These are phyloP conservation scores for Excoecaria cochinchinensis DNA, from an alignment of 345 rosid genomes.

Conservation along the genomic window DNA sequence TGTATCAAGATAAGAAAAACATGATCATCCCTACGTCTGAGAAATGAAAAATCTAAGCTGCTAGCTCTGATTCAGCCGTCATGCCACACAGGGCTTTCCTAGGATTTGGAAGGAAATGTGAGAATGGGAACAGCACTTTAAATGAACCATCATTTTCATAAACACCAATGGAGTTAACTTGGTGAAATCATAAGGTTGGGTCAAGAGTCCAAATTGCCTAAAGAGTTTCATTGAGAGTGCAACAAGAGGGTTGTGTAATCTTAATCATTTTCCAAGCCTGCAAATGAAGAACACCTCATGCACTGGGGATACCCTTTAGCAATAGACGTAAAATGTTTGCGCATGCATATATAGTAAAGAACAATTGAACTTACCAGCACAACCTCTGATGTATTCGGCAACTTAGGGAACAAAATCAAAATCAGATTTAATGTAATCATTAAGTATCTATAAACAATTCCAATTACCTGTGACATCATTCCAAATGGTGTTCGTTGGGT, in stretches of 20 bases:
- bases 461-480: constrained; percentile 74
- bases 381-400: neutral
- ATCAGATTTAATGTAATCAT: neutral
- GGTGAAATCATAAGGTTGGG: no score
- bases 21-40: neutral
- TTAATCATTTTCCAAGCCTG: no score
- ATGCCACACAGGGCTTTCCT: neutral
- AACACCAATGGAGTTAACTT: no score
- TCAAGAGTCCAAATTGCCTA: no score
- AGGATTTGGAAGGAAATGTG: neutral
- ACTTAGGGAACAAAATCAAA: neutral
- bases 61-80: neutral
- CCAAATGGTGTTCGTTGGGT: constrained; percentile 88
- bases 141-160: neutral
- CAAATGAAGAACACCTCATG: no score
- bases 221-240: no score
- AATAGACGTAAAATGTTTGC: no score
- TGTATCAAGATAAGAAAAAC: neutral
- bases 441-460: constrained; percentile 18
- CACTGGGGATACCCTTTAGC: no score
- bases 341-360: no score
- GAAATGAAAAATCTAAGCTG: neutral
- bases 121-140: neutral
- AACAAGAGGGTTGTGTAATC: no score
- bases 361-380: neutral